These are phyloP conservation scores for Brassica nigra DNA, from an alignment of 345 rosid species.

Conservation along the genomic window DNA sequence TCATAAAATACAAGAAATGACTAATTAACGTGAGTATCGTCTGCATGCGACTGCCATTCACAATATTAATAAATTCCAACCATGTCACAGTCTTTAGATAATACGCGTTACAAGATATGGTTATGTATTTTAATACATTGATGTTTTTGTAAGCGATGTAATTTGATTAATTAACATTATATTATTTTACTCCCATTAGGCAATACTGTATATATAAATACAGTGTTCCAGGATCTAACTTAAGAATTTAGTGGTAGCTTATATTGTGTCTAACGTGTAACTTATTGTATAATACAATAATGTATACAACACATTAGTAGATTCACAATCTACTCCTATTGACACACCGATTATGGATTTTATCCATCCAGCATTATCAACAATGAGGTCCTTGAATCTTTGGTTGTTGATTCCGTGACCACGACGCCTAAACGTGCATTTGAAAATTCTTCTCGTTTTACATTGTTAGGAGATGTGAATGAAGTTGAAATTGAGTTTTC, in stretches of 20 bases:
- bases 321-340: no score
- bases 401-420: no score
- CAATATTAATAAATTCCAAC: neutral
- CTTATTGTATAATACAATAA: neutral
- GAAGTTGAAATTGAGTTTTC: no score
- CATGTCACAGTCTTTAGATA: constrained; percentile 3
- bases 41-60: constrained; percentile 9
- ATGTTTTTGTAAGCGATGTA: constrained; percentile 1
- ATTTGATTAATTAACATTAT: neutral
- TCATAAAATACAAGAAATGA: neutral
- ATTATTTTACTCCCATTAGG: neutral
- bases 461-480: no score
- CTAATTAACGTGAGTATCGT: constrained; percentile 1
- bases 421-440: no score
- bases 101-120: neutral
- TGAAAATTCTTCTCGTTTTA: no score
- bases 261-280: neutral
- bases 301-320: no score
- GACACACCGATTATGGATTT: no score
- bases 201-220: neutral
- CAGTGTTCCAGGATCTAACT: neutral
- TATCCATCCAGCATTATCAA: no score
- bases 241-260: neutral
- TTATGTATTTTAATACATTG: neutral
- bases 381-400: no score